Evolutionary conservation across 805 yeast species (phyloP).

Genomic region (Teunomyces atbi): DNA sequence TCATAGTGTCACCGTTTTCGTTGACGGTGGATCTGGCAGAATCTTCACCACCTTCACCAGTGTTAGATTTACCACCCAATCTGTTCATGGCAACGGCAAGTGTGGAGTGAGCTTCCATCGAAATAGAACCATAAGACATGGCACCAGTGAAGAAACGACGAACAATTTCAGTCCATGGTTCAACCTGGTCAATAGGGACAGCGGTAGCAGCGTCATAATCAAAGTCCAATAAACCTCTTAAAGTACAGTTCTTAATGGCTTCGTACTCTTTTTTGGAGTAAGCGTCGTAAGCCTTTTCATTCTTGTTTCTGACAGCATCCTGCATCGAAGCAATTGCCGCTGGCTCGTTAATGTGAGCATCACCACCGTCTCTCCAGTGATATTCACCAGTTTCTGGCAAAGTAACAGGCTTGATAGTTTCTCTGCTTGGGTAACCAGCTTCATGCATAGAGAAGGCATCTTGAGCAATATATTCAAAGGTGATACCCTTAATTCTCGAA

Average conservation of each 20-base stretch:
- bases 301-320: slow-evolving; percentile 97
- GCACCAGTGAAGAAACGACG: slow-evolving; percentile 99
- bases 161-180: slow-evolving; percentile 99
- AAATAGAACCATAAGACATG: slow-evolving; percentile 97
- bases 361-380: slow-evolving; percentile 99
- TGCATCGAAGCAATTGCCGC: slow-evolving; percentile 92
- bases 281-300: slow-evolving; percentile 87
- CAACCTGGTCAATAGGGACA: slow-evolving; percentile 96
- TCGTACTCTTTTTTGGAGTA: slow-evolving; percentile 88
- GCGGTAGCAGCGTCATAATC: slow-evolving; percentile 70
- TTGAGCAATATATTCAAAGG: slow-evolving; percentile 93
- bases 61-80: slow-evolving; percentile 94
- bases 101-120: slow-evolving; percentile 98
- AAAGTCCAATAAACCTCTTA: slow-evolving; percentile 90
- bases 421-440: slow-evolving; percentile 82
- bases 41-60: slow-evolving; percentile 99
- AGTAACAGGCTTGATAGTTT: slow-evolving; percentile 64
- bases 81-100: slow-evolving; percentile 98
- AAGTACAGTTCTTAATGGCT: slow-evolving; percentile 87
- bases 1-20: slow-evolving; percentile 93
- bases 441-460: slow-evolving; percentile 94
- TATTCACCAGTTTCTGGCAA: slow-evolving; percentile 96
- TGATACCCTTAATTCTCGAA: slow-evolving; percentile 91
- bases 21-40: slow-evolving; percentile 79
- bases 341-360: slow-evolving; percentile 92